Evolutionary conservation across 768 basidiomycete species (phyloP), one percentile per base, ranked within the genome.

Genomic region (Lactarius psammicola): DNA sequence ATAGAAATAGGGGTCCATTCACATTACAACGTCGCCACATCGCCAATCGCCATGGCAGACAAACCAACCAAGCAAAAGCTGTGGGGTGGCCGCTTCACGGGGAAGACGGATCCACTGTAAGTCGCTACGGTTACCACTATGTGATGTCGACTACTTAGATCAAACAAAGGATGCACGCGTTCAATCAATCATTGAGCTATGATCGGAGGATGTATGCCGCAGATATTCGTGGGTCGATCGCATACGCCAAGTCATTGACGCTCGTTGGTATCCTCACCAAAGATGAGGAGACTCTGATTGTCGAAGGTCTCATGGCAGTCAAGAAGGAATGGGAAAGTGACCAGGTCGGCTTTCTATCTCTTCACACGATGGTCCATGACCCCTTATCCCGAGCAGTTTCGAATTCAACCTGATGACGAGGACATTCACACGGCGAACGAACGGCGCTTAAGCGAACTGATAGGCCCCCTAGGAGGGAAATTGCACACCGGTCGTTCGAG

Each of bases 391-490:
- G 28, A 15, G 40, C 71, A 95, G 90, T 99, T 99, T 74, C 74
- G 79, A 63, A 77, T 87, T 34, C 80, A 88, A 66, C 80, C 85
- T n/a, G 94, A 96, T 71, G 97, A 99, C 72, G 97, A 99, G 73
- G 97, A 99, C 73, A 98, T 99, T 66, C 96, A 98, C 76, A 99
- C 97, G 15, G 97, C 97, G 61, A 99, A 98, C 73, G 97, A 99
- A 75, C 87, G 97, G 56, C 85, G 97, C 49, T 77, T 99, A 70
- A 92, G 88, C 68, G 96, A 99, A 78, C 78, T 99, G 60, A 93
- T 98, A 61, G 97, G 97, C 0, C 81, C 91, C 17, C 84, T 94
- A 18, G 95, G 93, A 6, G 97, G 97, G 3, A 99, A 98, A 77
- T 81, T 99, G 51, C 97, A 99, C 74, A 99, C 97, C 0, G 97